Evolutionary conservation across 352 stramenopile species (phyloP).

Genomic region (Globisporangium ultimum): DNA sequence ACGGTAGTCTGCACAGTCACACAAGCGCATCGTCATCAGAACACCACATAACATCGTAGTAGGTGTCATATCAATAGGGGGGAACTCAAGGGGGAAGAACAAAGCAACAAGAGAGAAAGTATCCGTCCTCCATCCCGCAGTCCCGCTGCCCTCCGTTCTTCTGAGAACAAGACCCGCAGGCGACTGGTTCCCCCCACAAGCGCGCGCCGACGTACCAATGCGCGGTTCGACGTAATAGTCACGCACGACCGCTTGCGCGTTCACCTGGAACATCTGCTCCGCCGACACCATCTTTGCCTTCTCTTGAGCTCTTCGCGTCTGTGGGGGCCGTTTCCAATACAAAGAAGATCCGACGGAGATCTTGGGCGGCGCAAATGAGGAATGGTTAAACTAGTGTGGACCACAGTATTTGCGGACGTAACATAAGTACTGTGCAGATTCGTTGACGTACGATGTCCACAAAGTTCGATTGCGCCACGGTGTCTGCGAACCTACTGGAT

Average conservation of each 20-base stretch:
- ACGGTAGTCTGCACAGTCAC: constrained; percentile 83
- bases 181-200: background rate
- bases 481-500: background rate
- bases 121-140: no score
- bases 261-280: constrained; percentile 68
- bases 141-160: no score
- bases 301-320: background rate
- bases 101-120: background rate
- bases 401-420: background rate
- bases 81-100: background rate
- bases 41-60: background rate
- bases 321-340: constrained; percentile 8
- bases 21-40: constrained; percentile 11
- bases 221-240: constrained; percentile 86
- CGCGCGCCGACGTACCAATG: constrained; percentile 47
- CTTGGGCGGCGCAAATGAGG: background rate
- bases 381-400: background rate
- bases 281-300: constrained; percentile 44
- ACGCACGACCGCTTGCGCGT: constrained; percentile 76
- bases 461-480: background rate
- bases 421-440: background rate
- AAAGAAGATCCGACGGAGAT: constrained; percentile 10
- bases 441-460: background rate
- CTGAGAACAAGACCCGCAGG: no score
- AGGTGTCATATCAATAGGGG: background rate